phyloP scores from a whole-genome alignment of 768 basidiomycete species.

The Fomitopsis serialis region DNA sequence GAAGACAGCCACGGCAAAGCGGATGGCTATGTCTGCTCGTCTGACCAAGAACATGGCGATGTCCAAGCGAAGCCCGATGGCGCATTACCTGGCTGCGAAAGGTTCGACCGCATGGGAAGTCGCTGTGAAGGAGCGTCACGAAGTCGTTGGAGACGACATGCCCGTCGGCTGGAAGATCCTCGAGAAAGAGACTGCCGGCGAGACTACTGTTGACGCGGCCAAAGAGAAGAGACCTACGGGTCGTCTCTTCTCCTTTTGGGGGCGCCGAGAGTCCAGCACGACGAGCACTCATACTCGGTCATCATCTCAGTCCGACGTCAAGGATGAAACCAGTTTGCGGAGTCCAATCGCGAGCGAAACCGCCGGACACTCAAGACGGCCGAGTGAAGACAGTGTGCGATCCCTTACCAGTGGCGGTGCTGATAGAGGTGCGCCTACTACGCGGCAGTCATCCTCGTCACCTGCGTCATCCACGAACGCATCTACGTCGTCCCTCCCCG shows the following conservation, averaged over 20 bases:
- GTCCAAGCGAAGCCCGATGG: slow-evolving; percentile 58
- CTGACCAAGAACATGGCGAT: slow-evolving; percentile 55
- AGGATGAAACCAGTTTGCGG: neutral
- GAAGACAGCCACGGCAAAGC: slow-evolving; percentile 52
- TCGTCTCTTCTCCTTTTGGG: slow-evolving; percentile 72
- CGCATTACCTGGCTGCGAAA: slow-evolving; percentile 63
- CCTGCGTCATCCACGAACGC: slow-evolving; percentile 5
- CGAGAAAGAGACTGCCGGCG: slow-evolving; percentile 41
- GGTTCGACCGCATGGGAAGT: slow-evolving; percentile 76
- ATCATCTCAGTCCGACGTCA: neutral
- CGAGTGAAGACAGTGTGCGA: slow-evolving; percentile 16
- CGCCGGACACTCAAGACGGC: slow-evolving; percentile 7
- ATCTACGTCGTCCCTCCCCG: slow-evolving; percentile 10
- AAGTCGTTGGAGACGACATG: slow-evolving; percentile 46
- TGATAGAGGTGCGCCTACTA: slow-evolving; percentile 1
- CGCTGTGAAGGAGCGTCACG: slow-evolving; percentile 51
- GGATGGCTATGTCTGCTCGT: slow-evolving; percentile 55
- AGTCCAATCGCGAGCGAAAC: slow-evolving; percentile 5
- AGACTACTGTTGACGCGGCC: slow-evolving; percentile 31
- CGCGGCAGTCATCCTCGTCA: neutral
- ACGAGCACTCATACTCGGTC: slow-evolving; percentile 7
- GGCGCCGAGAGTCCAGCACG: slow-evolving; percentile 33
- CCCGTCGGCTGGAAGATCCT: slow-evolving; percentile 73
- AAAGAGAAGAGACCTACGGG: slow-evolving; percentile 44
- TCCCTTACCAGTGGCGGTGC: slow-evolving; percentile 5